A percentile compares a stretch with the other conserved stretches of the same genome.
Conservation (phyloP, 345 rosid species). For the Euphorbia pulcherrima region DNA sequence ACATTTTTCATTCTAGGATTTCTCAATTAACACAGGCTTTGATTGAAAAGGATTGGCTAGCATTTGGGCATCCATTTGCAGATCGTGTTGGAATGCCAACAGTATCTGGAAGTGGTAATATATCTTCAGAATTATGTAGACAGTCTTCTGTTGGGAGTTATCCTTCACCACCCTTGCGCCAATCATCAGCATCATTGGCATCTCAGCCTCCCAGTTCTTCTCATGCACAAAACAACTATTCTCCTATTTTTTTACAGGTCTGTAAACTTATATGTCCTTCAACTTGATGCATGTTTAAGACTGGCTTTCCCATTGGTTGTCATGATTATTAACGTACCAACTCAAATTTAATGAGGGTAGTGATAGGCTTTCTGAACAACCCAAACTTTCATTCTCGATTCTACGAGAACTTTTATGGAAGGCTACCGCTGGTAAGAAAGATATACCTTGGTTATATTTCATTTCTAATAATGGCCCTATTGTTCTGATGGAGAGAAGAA, state of each 20-base stretch:
- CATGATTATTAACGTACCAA: slow-evolving; percentile 3
- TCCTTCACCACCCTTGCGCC: slow-evolving; percentile 64
- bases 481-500: too few relatives aligned
- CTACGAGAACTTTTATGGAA: too few relatives aligned
- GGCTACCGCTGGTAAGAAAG: too few relatives aligned
- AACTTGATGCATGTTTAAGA: not conserved
- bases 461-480: too few relatives aligned
- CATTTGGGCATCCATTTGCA: slow-evolving; percentile 97
- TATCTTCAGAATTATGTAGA: slow-evolving; percentile 56
- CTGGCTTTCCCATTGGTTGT: not conserved
- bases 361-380: not conserved
- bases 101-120: slow-evolving; percentile 49
- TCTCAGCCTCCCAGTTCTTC: slow-evolving; percentile 70
- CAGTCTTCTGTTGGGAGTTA: slow-evolving; percentile 74
- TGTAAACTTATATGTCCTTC: not conserved
- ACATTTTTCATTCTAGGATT: slow-evolving; percentile 1
- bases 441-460: too few relatives aligned
- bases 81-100: slow-evolving; percentile 91
- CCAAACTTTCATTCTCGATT: too few relatives aligned
- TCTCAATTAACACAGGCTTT: slow-evolving; percentile 59
- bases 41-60: slow-evolving; percentile 96
- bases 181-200: slow-evolving; percentile 54
- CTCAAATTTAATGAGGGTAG: not conserved
- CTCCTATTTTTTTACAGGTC: slow-evolving; percentile 98
- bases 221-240: slow-evolving; percentile 71